A percentile compares a stretch with the other conserved stretches of the same genome.
Conservation (phyloP, 306 rosid genomes). For the Malus fusca region DNA sequence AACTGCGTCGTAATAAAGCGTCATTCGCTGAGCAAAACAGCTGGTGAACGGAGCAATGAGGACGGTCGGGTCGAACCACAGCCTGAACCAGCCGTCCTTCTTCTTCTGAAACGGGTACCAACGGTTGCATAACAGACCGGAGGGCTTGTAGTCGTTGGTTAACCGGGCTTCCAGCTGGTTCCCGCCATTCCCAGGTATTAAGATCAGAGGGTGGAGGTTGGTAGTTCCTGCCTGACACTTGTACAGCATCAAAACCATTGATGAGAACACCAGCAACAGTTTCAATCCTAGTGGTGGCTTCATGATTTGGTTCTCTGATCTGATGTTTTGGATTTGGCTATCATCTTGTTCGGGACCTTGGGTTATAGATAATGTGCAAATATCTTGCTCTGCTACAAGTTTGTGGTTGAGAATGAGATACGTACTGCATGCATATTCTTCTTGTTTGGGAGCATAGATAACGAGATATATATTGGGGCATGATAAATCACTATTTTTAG, state of each 20-base stretch:
- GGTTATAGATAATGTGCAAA: background rate
- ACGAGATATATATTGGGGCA: no score
- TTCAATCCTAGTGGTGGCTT: conserved; percentile 8
- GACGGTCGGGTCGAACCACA: conserved; percentile 74
- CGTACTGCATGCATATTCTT: background rate
- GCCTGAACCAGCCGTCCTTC: conserved; percentile 70
- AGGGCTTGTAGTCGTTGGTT: conserved; percentile 43
- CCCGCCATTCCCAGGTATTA: conserved; percentile 83
- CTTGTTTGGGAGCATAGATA: background rate
- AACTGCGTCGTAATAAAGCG: conserved; percentile 40
- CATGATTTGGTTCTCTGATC: conserved; percentile 3
- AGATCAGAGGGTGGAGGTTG: conserved; percentile 52
- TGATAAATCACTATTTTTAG: no score
- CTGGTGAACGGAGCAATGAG: conserved; percentile 58
- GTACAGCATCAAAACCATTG: conserved; percentile 34
- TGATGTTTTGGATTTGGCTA: background rate
- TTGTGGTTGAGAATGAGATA: background rate
- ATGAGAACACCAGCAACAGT: conserved; percentile 1
- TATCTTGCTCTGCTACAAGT: background rate
- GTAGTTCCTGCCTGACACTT: conserved; percentile 33
- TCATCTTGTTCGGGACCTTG: background rate
- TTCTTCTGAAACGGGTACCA: conserved; percentile 53
- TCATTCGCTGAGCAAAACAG: conserved; percentile 85
- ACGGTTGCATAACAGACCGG: conserved; percentile 43
- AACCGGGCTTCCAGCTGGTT: conserved; percentile 78